Conservation (phyloP, 2,329 filamentous ascomycete genomes). For the Sporothrix humicola region DNA sequence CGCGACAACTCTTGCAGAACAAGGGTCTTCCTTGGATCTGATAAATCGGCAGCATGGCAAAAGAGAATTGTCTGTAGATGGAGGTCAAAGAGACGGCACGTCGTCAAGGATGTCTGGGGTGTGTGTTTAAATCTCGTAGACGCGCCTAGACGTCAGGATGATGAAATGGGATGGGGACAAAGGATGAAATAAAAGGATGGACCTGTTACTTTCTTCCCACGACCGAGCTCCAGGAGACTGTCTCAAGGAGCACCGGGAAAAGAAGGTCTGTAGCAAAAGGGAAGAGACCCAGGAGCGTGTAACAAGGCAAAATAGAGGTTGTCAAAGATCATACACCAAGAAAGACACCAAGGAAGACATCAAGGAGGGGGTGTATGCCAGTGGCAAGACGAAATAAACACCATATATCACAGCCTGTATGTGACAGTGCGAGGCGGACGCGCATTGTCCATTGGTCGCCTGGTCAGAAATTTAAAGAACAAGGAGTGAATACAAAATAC, state of each 20-base stretch:
- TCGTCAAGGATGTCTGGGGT: neutral
- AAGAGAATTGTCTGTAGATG: neutral
- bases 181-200: neutral
- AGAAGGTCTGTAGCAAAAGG: no score
- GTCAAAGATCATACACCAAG: neutral
- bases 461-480: neutral
- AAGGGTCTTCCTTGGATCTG: neutral
- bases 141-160: neutral
- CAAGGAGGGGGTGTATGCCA: neutral
- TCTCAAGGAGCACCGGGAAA: slow-evolving; percentile 2
- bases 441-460: neutral
- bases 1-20: neutral
- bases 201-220: neutral
- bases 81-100: neutral
- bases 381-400: neutral
- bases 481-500: neutral
- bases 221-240: neutral
- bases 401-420: neutral
- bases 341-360: neutral
- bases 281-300: neutral
- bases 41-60: neutral
- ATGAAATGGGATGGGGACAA: neutral
- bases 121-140: neutral
- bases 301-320: neutral
- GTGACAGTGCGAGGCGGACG: neutral